phyloP scores from a whole-genome alignment of 768 basidiomycete species.

The Tulasnella sp. region DNA sequence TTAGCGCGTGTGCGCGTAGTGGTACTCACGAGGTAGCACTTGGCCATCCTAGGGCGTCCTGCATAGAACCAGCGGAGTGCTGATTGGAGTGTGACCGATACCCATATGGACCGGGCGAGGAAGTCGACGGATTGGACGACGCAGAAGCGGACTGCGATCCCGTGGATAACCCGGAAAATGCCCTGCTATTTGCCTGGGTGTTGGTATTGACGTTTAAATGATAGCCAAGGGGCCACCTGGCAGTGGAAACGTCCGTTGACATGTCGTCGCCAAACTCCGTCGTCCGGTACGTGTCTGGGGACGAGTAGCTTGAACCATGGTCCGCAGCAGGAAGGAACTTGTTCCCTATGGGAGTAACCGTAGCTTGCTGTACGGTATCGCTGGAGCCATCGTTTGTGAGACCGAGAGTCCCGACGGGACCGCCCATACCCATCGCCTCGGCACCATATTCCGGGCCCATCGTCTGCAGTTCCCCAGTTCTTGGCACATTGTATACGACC shows the following conservation, averaged over 20 bases:
- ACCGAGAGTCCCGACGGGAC: background rate
- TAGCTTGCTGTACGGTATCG: background rate
- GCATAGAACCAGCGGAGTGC: slow-evolving; percentile 3
- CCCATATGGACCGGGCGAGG: background rate
- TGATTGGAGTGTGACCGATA: background rate
- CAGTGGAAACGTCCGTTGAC: background rate
- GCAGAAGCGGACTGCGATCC: background rate
- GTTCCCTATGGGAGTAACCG: too few species aligned
- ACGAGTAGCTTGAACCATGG: background rate
- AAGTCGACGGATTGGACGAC: background rate
- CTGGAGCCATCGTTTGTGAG: background rate
- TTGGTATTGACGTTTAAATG: background rate
- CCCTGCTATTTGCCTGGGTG: background rate
- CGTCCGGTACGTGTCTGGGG: background rate
- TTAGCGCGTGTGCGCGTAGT: background rate
- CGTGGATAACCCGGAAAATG: background rate
- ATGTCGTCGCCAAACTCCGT: background rate
- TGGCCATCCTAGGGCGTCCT: background rate
- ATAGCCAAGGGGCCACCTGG: background rate
- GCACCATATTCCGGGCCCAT: background rate
- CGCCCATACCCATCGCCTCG: background rate
- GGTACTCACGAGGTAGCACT: background rate
- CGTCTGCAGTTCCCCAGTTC: background rate
- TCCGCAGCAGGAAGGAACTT: too few species aligned
- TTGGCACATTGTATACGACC: background rate